Conservation (phyloP, 2,329 filamentous ascomycete genomes). For the Monilinia fructicola region DNA sequence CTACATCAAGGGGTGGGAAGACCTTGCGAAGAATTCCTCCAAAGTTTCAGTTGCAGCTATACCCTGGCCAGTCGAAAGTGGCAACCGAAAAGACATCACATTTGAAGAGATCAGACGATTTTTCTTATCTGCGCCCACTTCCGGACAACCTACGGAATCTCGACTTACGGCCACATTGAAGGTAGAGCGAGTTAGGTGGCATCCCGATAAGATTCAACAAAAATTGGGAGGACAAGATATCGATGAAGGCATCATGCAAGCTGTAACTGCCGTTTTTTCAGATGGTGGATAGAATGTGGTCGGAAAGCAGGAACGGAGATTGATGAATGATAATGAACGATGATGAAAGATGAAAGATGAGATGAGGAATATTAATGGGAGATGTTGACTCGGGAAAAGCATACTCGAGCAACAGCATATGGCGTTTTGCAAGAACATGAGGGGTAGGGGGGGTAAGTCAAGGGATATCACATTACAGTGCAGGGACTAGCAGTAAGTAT, state of each 20-base stretch:
- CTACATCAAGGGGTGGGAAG: slow-evolving; percentile 66
- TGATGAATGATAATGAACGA: background rate
- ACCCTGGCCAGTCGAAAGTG: slow-evolving; percentile 66
- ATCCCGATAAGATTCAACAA: slow-evolving; percentile 97
- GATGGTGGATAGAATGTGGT: slow-evolving; percentile 80
- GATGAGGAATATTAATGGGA: background rate
- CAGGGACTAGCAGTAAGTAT: background rate
- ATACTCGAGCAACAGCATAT: slow-evolving; percentile 23
- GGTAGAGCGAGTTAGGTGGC: slow-evolving; percentile 86
- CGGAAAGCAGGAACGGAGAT: slow-evolving; percentile 46
- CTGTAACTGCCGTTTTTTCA: slow-evolving; percentile 93
- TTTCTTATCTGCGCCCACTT: slow-evolving; percentile 52
- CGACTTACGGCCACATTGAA: slow-evolving; percentile 61
- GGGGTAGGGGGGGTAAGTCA: slow-evolving; percentile 9
- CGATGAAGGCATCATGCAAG: slow-evolving; percentile 68
- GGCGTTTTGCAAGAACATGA: slow-evolving; percentile 27
- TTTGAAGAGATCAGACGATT: slow-evolving; percentile 61
- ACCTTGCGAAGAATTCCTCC: slow-evolving; percentile 45
- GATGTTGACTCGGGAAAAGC: background rate
- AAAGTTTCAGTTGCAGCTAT: slow-evolving; percentile 48
- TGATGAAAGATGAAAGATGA: too few species aligned
- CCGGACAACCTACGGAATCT: slow-evolving; percentile 36
- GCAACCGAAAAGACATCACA: slow-evolving; percentile 54
- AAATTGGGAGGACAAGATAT: slow-evolving; percentile 70
- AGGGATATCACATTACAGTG: slow-evolving; percentile 8